Base-by-base conservation (phyloP, 2,329 filamentous ascomycete genomes). In the Fusarium falciforme region DNA sequence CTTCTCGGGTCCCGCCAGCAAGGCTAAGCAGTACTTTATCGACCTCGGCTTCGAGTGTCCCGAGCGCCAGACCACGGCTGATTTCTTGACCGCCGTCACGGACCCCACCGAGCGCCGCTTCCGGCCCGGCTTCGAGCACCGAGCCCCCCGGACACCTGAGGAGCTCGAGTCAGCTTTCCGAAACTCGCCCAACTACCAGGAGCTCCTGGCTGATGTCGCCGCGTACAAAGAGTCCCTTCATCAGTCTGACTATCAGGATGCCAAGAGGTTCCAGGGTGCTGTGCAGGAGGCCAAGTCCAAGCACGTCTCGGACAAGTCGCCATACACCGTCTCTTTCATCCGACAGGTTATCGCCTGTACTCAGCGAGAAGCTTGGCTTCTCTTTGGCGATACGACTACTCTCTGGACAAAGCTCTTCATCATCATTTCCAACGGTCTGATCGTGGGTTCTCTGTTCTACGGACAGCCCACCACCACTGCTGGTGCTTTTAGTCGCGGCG, bases 331-430 rank as follows among this genome's bases (percentile, higher is more conserved):
- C 64, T 93, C 91, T 12, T 93, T 95, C 78, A 83, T 87, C 49
- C 88, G 90, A 6, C 94, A 96, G 82, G 91, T 96, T 2, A 79
- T 89, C 31, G 90, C 90, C 9, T 86, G 92, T 84, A 93, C 92
- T 0, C 87, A 90, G 74, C 89, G 94, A 47, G 93, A 96, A 81
- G 91, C 94, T 68, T 95, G 93, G 92, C 87, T 96, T 8, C 87
- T 94, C 2, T 89, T 90, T 83, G 93, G 93, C 42, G 93, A 97
- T 82, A 91, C 88, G 68, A 91, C 91, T 1, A 92, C 93, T 0
- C 86, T 96, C 1, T 92, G 91, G 80, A 96, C 93, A 44, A 96
- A 96, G 75, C 87, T 93, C 68, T 93, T 94, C 82, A 94, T 94
- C 79, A 93, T 95, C 76, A 83, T 96, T 66, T 88, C 92, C 66